Evolutionary conservation across 2,329 filamentous ascomycete species (phyloP).

Genomic region (Pseudocercospora pini-densiflorae): DNA sequence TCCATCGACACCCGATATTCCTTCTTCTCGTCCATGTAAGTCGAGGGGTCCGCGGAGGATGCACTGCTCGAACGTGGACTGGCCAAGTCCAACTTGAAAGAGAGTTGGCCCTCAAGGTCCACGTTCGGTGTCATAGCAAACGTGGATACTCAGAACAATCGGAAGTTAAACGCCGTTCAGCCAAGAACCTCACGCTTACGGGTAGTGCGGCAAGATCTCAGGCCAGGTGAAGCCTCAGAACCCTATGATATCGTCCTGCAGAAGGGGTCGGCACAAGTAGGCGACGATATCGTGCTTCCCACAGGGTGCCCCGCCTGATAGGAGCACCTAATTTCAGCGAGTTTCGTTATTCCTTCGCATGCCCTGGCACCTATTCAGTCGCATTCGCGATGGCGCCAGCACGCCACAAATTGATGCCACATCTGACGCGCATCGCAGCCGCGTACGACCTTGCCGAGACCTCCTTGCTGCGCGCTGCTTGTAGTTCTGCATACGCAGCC

Average conservation of each 20-base stretch:
- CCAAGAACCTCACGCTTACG: not conserved
- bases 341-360: not conserved
- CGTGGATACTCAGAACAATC: not conserved
- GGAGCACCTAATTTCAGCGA: not conserved
- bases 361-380: not conserved
- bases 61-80: not conserved
- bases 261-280: too few species aligned
- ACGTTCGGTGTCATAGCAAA: not conserved
- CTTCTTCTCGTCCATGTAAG: constrained; percentile 16
- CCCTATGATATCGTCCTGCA: not conserved
- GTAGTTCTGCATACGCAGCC: not conserved
- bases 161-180: not conserved
- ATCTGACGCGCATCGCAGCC: constrained; percentile 1
- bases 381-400: not conserved
- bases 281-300: not conserved
- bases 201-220: not conserved
- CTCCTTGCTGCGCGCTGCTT: not conserved
- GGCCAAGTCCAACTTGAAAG: not conserved
- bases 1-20: constrained; percentile 18
- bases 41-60: not conserved
- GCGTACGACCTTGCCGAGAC: not conserved
- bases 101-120: not conserved
- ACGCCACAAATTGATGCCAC: not conserved
- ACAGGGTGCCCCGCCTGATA: not conserved
- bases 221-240: not conserved